phyloP scores from a whole-genome alignment of 352 stramenopile species.

The Globisporangium paddicum region DNA sequence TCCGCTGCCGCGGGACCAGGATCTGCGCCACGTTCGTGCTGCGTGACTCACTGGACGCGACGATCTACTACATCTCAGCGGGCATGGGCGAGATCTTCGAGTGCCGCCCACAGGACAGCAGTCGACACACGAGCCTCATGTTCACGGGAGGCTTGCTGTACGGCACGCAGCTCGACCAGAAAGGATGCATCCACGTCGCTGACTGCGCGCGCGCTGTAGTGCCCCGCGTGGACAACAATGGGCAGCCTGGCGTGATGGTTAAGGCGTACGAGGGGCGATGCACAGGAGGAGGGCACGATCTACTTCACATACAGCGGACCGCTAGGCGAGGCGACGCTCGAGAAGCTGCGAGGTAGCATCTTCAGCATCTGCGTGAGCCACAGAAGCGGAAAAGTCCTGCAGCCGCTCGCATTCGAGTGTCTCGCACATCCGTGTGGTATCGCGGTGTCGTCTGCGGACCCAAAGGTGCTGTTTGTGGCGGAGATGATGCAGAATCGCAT shows the following conservation, averaged over 20 bases:
- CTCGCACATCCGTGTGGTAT: conserved; percentile 82
- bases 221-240: conserved; percentile 52
- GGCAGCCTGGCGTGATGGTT: conserved; percentile 70
- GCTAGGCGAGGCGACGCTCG: conserved; percentile 82
- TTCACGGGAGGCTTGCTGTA: conserved; percentile 69
- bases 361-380: conserved; percentile 66
- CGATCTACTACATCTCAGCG: conserved; percentile 71
- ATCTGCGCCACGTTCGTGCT: conserved; percentile 71
- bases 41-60: conserved; percentile 12
- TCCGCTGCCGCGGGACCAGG: conserved; percentile 60
- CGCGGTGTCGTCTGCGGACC: conserved; percentile 23
- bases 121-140: conserved; percentile 23
- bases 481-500: conserved; percentile 84
- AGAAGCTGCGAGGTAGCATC: conserved; percentile 68
- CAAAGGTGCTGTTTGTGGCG: conserved; percentile 54
- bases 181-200: conserved; percentile 55
- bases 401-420: conserved; percentile 61
- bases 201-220: conserved; percentile 74
- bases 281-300: conserved; percentile 37
- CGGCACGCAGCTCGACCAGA: conserved; percentile 59
- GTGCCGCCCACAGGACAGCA: conserved; percentile 28
- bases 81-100: conserved; percentile 66
- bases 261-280: conserved; percentile 79
- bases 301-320: conserved; percentile 87
- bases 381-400: conserved; percentile 67